Evolutionary conservation across 108 stramenopile species (phyloP), one percentile per base, ranked within the genome.

Genomic region (Skeletonema potamos): DNA sequence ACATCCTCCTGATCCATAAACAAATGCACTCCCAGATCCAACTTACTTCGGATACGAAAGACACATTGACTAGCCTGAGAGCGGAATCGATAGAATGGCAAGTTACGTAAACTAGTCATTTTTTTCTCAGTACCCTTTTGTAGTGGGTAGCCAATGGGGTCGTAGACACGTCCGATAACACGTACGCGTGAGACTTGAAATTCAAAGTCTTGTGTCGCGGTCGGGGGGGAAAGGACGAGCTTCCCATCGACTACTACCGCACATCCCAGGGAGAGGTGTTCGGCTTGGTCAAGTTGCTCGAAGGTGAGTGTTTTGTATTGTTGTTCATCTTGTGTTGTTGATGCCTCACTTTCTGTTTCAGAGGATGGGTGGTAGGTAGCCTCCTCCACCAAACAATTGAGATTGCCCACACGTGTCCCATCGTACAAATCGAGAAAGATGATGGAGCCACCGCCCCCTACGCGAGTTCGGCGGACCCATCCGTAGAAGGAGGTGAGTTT

Each of bases 111-210:
- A 12, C 76, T 74, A 10, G 73, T 58, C 64, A 84, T 82, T 55
- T 89, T 89, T 60, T 89, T 89, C 54, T 84, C 70, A 12, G 84
- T 89, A 0, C 84, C 82, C 64, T 89, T 89, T 62, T 89, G 88
- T 27, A 89, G 70, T 12, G 88, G 88, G 36, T 89, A 89, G 11
- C 29, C 61, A 10, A 69, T 64, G 28, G 85, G 82, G 57, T 89
- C 86, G 37, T 77, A 72, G 20, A 89, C 85, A 2, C 72, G 62
- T 1, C 88, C 88, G 62, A 89, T 84, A 37, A 89, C 82, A 36
- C 57, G 58, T n/a, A 89, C 59, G 5, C 82, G 64, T 11, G 56
- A 22, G 11, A 83, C 82, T 57, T 80, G 66, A 60, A 86, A 56
- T 74, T 88, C 87, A 56, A 86, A 82, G 39, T 79, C 66, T 69